These are phyloP conservation scores for Tolypocladium nubicola DNA, from an alignment of 2,329 filamentous ascomycete species.

Conservation along the genomic window DNA sequence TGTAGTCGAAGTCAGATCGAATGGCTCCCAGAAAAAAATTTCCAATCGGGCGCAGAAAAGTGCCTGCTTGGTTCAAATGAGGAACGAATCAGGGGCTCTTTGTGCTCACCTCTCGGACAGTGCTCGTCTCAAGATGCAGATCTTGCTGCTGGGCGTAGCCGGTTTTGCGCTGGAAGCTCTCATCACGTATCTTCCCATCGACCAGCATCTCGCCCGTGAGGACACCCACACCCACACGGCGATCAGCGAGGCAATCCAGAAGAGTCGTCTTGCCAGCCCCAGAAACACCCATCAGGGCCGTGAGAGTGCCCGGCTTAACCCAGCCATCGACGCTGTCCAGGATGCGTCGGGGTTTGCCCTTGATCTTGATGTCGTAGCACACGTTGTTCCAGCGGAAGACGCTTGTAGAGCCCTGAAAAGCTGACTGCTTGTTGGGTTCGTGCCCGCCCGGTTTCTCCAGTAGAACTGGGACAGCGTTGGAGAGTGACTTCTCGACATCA, in stretches of 20 bases:
- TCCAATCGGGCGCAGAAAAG: too few relatives aligned
- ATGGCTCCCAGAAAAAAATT: too few relatives aligned
- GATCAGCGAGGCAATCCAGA: constrained; percentile 52
- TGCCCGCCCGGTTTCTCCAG: not conserved
- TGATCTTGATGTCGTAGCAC: constrained; percentile 33
- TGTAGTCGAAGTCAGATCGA: not conserved
- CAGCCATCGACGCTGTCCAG: constrained; percentile 63
- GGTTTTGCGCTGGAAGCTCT: constrained; percentile 60
- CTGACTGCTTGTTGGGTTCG: too few relatives aligned
- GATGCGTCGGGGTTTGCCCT: constrained; percentile 53
- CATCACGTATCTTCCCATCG: constrained; percentile 54
- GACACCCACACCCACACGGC: constrained; percentile 36
- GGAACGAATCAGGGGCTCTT: not conserved
- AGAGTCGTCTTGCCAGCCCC: constrained; percentile 54
- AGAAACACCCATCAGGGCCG: constrained; percentile 52
- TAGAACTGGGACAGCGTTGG: not conserved
- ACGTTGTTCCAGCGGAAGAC: not conserved
- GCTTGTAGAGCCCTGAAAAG: not conserved
- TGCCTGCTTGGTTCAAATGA: not conserved
- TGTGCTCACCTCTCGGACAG: constrained; percentile 28
- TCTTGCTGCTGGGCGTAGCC: constrained; percentile 64
- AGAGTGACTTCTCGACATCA: not conserved
- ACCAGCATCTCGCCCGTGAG: not conserved
- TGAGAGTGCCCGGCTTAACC: constrained; percentile 65
- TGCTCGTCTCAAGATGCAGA: constrained; percentile 30